phyloP scores from a whole-genome alignment of 2,329 filamentous ascomycete genomes.

The Curvularia verruculosa region DNA sequence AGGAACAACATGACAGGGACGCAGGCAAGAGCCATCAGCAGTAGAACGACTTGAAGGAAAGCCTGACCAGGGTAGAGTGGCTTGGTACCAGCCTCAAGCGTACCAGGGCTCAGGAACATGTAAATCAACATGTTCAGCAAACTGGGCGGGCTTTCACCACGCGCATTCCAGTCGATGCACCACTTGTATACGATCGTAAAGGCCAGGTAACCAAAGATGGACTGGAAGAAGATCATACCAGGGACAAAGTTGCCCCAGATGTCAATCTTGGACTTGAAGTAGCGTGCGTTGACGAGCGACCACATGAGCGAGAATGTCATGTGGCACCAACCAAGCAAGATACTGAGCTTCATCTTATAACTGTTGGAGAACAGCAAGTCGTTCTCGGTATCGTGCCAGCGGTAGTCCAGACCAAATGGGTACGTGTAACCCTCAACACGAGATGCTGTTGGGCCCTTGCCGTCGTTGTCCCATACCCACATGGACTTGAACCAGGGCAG shows the following conservation, averaged over 20 bases:
- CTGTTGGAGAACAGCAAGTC: constrained; percentile 95
- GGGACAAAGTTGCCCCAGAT: constrained; percentile 98
- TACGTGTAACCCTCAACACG: constrained; percentile 79
- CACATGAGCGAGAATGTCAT: constrained; percentile 99
- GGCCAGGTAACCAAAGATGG: constrained; percentile 96
- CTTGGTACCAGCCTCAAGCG: constrained; percentile 63
- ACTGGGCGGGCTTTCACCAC: constrained; percentile 74
- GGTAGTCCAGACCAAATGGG: constrained; percentile 93
- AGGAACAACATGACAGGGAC: constrained; percentile 91
- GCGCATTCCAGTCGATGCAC: constrained; percentile 82
- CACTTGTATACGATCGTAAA: constrained; percentile 97
- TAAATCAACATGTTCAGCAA: constrained; percentile 99
- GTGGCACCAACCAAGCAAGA: constrained; percentile 94
- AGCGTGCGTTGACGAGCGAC: constrained; percentile 88
- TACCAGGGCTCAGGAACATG: constrained; percentile 95
- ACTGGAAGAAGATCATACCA: constrained; percentile 99
- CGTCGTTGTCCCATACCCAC: constrained; percentile 82
- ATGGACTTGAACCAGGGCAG: constrained; percentile 87
- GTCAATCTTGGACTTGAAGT: constrained; percentile 94
- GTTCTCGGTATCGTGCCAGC: constrained; percentile 96
- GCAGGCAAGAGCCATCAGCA: constrained; percentile 82
- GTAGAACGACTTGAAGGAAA: constrained; percentile 74
- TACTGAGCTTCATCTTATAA: constrained; percentile 99
- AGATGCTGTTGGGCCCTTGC: constrained; percentile 67
- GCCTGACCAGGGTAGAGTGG: constrained; percentile 80